Evolutionary conservation across 2,329 filamentous ascomycete species (phyloP).

Genomic region (Leptosphaerulina australis): DNA sequence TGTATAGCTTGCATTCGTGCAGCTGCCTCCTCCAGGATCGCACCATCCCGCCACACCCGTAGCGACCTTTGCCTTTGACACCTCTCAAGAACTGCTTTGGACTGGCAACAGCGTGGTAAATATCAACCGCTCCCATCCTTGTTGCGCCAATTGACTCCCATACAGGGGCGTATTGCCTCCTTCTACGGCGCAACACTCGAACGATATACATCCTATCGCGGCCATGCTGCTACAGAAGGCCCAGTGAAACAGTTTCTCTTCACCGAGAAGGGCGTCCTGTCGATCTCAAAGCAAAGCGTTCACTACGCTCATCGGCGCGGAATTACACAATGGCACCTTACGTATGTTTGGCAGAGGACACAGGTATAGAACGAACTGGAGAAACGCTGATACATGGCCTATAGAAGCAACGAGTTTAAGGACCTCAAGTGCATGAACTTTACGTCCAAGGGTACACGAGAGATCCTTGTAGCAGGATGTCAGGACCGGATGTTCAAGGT

Average conservation of each 20-base stretch:
- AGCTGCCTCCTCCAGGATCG: conserved; percentile 76
- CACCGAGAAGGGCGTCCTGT: conserved; percentile 87
- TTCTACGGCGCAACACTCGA: conserved; percentile 87
- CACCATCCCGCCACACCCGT: conserved; percentile 71
- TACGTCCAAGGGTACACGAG: conserved; percentile 79
- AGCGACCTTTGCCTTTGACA: conserved; percentile 86
- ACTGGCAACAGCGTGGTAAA: conserved; percentile 86
- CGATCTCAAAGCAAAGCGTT: conserved; percentile 79
- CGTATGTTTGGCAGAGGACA: conserved; percentile 56
- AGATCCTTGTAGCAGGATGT: conserved; percentile 85
- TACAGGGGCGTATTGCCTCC: conserved; percentile 84
- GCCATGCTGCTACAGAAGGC: conserved; percentile 74
- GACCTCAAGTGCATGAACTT: conserved; percentile 96
- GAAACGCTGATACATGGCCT: conserved; percentile 26
- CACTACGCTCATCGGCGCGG: conserved; percentile 89
- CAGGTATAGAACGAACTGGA: not conserved
- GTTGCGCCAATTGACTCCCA: conserved; percentile 16
- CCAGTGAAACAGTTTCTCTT: conserved; percentile 85
- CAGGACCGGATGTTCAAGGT: conserved; percentile 85
- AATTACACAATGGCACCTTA: conserved; percentile 85
- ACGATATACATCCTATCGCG: conserved; percentile 87
- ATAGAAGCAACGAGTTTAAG: conserved; percentile 74
- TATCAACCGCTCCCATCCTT: conserved; percentile 14
- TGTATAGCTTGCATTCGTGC: conserved; percentile 76
- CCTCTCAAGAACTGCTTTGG: conserved; percentile 88